Conservation (phyloP, 2,329 filamentous ascomycete genomes). For the Exophiala sideris region DNA sequence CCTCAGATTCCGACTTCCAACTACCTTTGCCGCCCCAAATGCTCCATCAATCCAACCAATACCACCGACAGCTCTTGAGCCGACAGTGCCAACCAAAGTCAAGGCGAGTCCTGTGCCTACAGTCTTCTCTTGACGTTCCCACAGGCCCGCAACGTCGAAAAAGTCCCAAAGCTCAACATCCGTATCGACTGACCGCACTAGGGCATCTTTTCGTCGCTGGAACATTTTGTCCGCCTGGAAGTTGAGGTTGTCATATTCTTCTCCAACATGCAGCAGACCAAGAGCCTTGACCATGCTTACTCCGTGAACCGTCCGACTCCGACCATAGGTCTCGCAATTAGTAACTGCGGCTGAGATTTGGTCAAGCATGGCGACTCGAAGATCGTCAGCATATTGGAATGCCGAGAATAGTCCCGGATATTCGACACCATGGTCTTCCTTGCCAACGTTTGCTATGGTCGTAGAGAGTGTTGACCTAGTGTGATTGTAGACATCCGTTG, state of each 20-base stretch:
- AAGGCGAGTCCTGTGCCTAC: slow-evolving; percentile 92
- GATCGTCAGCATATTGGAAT: slow-evolving; percentile 88
- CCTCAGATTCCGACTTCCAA: slow-evolving; percentile 77
- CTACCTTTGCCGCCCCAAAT: slow-evolving; percentile 71
- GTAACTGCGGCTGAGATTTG: slow-evolving; percentile 77
- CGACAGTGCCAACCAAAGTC: slow-evolving; percentile 82
- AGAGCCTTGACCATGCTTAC: slow-evolving; percentile 86
- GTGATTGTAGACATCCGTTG: slow-evolving; percentile 78
- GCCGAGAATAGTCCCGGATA: slow-evolving; percentile 83
- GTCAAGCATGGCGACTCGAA: slow-evolving; percentile 87
- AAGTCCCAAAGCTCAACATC: slow-evolving; percentile 90
- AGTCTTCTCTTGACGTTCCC: slow-evolving; percentile 91
- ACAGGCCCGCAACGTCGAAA: slow-evolving; percentile 76
- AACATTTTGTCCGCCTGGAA: slow-evolving; percentile 97
- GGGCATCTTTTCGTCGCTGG: slow-evolving; percentile 71
- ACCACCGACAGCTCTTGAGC: slow-evolving; percentile 75
- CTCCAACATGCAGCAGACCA: slow-evolving; percentile 81
- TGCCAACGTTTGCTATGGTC: slow-evolving; percentile 74
- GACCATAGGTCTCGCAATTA: slow-evolving; percentile 81
- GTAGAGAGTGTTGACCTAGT: slow-evolving; percentile 70
- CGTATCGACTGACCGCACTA: slow-evolving; percentile 81
- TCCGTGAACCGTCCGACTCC: slow-evolving; percentile 70
- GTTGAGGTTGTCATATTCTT: slow-evolving; percentile 78
- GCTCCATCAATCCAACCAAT: slow-evolving; percentile 87
- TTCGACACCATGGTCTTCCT: slow-evolving; percentile 72